phyloP scores from a whole-genome alignment of 495 filamentous ascomycete genomes.

The Xylaria acuta region DNA sequence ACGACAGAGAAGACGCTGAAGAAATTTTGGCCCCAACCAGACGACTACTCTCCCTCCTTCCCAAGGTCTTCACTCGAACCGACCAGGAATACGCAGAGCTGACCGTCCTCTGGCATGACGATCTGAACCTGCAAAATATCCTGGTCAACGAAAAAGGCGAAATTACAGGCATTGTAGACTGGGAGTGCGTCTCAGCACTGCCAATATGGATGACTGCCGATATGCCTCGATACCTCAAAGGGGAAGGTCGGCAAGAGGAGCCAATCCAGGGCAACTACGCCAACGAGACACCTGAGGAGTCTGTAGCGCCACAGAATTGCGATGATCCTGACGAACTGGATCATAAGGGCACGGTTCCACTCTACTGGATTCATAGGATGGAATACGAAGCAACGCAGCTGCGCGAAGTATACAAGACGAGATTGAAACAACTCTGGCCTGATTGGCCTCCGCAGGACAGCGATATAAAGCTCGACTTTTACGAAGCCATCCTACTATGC shows the following conservation, averaged over 20 bases:
- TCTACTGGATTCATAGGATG: slow-evolving; percentile 48
- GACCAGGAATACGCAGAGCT: slow-evolving; percentile 37
- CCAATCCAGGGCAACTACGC: slow-evolving; percentile 26
- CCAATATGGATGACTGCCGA: slow-evolving; percentile 55
- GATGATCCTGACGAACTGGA: slow-evolving; percentile 36
- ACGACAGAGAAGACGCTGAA: slow-evolving; percentile 29
- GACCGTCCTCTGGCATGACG: slow-evolving; percentile 54
- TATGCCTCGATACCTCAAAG: slow-evolving; percentile 51
- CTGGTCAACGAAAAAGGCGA: slow-evolving; percentile 51
- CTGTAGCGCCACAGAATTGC: background rate
- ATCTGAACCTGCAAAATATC: slow-evolving; percentile 57
- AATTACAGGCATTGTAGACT: slow-evolving; percentile 57
- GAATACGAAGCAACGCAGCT: slow-evolving; percentile 47
- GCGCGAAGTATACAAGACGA: slow-evolving; percentile 39
- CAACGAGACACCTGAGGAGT: background rate
- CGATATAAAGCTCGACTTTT: background rate
- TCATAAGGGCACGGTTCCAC: slow-evolving; percentile 44
- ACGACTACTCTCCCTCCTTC: background rate
- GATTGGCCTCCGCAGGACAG: slow-evolving; percentile 25
- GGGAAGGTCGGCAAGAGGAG: slow-evolving; percentile 30
- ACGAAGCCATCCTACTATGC: background rate
- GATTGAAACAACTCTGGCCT: slow-evolving; percentile 35
- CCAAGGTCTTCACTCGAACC: slow-evolving; percentile 26
- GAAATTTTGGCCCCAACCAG: slow-evolving; percentile 17
- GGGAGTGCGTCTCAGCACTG: slow-evolving; percentile 56